These are phyloP conservation scores for Diutina catenulata DNA, from an alignment of 1,139 yeast genomes.

Conservation along the genomic window DNA sequence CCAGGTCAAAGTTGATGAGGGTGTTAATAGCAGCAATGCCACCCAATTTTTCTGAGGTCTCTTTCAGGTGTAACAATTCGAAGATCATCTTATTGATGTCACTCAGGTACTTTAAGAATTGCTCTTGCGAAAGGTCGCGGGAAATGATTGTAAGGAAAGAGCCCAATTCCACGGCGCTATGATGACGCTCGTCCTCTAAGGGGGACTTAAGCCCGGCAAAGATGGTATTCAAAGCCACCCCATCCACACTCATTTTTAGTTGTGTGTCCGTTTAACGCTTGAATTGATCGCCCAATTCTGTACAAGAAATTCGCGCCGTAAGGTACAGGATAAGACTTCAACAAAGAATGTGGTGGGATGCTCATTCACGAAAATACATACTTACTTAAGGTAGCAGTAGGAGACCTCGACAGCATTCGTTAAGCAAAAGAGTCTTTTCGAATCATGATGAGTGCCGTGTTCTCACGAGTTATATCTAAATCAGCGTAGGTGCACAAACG, in stretches of 20 bases:
- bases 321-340: too few species aligned
- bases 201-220: conserved; percentile 41
- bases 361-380: too few species aligned
- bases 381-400: too few species aligned
- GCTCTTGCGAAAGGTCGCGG: conserved; percentile 67
- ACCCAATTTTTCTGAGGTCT: conserved; percentile 65
- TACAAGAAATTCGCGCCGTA: too few species aligned
- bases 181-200: conserved; percentile 37
- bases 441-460: conserved; percentile 16
- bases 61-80: conserved; percentile 70
- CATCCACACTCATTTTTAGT: conserved; percentile 18
- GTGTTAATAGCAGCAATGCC: conserved; percentile 88
- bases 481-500: conserved; percentile 50
- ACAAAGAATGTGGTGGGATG: too few species aligned
- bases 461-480: conserved; percentile 52
- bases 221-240: conserved; percentile 41
- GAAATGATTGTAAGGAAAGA: conserved; percentile 59
- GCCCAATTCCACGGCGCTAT: conserved; percentile 57
- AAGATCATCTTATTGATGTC: conserved; percentile 82
- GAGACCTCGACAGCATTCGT: too few species aligned
- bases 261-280: too few species aligned
- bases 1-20: conserved; percentile 64
- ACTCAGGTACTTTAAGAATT: conserved; percentile 68
- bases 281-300: too few species aligned
- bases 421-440: too few species aligned